Base-by-base conservation (phyloP, 768 basidiomycete species). In the Coprinopsis strossmayeri region DNA sequence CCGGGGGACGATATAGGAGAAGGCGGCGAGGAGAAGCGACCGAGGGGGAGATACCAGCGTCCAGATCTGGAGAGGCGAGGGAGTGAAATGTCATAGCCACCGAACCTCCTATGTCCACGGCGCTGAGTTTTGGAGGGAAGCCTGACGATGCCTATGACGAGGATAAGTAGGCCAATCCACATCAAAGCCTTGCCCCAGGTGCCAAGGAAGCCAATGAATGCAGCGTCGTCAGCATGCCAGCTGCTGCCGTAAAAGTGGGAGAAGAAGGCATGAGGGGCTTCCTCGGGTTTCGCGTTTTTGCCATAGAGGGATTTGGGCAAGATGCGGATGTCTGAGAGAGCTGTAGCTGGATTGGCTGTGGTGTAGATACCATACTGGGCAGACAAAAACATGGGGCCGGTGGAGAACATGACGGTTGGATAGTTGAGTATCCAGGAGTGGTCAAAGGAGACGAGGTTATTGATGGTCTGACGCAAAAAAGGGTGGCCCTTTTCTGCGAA, bases 361-460 rank as follows among this genome's bases (percentile, higher is more conserved):
- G 79, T 77, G 67, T 89, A 98, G 45, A 94, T 73, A 34, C 91
- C 89, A 64, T 95, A 95, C 62, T 96, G 91, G 2, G 86, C 83
- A 0, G 94, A 97, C 11, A 99, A 70, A 68, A 97, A 99, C 96
- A 99, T 99, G 59, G 96, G 96, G 1, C 95, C 95, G 0, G 96
- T 99, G 46, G 92, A 92, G 69, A 99, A 99, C 96, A 99, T 99
- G 72, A 99, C 96, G 23, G 96, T 99, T 26, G 96, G 96, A 58
- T 99, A 99, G 67, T 98, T 96, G 61, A 94, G 81, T 46, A 96
- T 65, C 84, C 91, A 99, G 45, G 82, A 79, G 64, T 95, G 91
- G 69, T 98, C 91, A 62, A 95, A 99, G 18, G 84, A 83, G 59
- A 82, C 75, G 51, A 97, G 79, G 63, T 87, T 91, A 69, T 94